A percentile compares a stretch with the other conserved stretches of the same genome.
These are phyloP conservation scores for Cryphonectria carpinicola DNA, from an alignment of 2,329 filamentous ascomycete genomes.

Conservation along the genomic window DNA sequence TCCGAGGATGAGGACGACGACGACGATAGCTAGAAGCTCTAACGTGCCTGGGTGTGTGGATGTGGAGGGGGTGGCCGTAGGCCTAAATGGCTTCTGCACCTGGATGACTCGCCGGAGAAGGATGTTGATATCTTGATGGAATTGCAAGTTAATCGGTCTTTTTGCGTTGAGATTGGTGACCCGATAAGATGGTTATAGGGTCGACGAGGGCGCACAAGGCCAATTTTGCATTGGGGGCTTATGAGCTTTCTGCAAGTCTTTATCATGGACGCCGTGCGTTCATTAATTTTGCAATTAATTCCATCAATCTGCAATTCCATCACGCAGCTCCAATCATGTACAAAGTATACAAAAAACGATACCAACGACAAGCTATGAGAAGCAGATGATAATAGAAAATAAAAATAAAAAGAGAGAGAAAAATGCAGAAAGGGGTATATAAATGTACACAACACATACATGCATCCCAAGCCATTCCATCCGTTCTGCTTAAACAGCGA, in stretches of 20 bases:
- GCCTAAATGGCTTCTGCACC: too few species aligned
- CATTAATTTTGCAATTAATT: background rate
- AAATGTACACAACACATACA: constrained; percentile 29
- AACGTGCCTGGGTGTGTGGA: background rate
- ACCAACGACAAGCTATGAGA: background rate
- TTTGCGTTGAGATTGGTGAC: background rate
- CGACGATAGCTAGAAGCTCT: constrained; percentile 29
- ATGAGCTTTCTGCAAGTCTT: background rate
- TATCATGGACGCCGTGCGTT: background rate
- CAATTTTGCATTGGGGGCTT: background rate
- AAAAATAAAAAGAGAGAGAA: background rate
- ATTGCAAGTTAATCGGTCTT: too few species aligned
- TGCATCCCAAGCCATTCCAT: constrained; percentile 9
- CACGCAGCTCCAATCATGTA: background rate
- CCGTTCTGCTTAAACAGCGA: constrained; percentile 2
- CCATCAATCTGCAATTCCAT: background rate
- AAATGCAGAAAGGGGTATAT: constrained; percentile 31
- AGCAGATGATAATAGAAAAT: constrained; percentile 11
- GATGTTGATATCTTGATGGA: too few species aligned
- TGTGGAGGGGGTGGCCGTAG: background rate
- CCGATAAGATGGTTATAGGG: background rate
- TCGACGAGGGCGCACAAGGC: background rate
- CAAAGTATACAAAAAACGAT: background rate
- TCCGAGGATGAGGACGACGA: constrained; percentile 32
- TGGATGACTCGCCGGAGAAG: background rate